A percentile compares a stretch with the other conserved stretches of the same genome.
Conservation (phyloP, 2,329 filamentous ascomycete genomes). For the Pseudogymnoascus sp. region DNA sequence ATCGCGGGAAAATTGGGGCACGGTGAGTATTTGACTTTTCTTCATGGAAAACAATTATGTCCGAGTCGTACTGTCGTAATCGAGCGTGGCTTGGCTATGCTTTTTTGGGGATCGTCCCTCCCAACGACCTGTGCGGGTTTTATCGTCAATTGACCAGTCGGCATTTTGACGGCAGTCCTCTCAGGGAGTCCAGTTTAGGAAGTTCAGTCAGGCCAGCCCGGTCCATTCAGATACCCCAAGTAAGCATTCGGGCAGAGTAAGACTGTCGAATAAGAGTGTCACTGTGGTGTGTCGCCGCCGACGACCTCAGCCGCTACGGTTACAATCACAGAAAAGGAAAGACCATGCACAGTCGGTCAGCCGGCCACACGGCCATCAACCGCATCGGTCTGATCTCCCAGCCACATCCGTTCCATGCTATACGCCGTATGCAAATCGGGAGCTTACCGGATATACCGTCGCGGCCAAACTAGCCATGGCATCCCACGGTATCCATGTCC, state of each 20-base stretch:
- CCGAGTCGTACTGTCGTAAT: not conserved
- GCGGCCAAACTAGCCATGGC: not conserved
- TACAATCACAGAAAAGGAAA: not conserved
- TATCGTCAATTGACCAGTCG: not conserved
- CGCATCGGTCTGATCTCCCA: not conserved
- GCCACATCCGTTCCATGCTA: not conserved
- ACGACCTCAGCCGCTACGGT: not conserved
- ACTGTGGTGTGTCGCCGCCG: not conserved
- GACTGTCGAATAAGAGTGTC: not conserved
- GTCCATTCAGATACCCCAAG: no score
- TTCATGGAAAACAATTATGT: not conserved
- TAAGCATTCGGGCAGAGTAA: not conserved
- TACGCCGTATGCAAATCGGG: not conserved
- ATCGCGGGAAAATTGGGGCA: not conserved
- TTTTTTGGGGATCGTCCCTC: not conserved
- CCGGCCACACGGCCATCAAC: not conserved
- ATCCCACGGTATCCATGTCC: not conserved
- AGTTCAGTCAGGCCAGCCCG: no score
- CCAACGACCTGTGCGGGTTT: no score
- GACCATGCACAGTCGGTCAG: not conserved
- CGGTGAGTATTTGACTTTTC: not conserved
- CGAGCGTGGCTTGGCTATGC: no score
- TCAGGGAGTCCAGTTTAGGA: no score
- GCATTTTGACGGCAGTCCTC: no score
- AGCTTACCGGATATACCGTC: not conserved